Evolutionary conservation across 192 early-diverging fungal species (phyloP), one percentile per base, ranked within the genome.

Genomic region (Physocladia obscura): DNA sequence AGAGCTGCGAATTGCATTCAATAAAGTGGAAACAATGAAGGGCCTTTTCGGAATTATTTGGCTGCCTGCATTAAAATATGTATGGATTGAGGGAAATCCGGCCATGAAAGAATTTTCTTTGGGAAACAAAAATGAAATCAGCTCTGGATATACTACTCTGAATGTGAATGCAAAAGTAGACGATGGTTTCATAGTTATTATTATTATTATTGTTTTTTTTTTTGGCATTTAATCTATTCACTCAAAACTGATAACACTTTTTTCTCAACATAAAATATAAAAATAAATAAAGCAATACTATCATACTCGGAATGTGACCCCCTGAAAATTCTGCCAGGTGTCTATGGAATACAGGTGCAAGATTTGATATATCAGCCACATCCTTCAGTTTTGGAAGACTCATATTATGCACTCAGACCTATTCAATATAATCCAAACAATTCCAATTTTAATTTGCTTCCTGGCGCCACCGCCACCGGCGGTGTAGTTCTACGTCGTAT

Each of bases 41-140:
- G 77, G 69, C 22, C 51, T 86, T 13, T 48, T 84, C 38, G 81
- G 79, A 1, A 37, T 84, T 19, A 68, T 81, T 1, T 79, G 69
- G 57, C 67, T 86, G 5, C 79, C 77, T 6, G 57, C 32, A 15
- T 39, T 86, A 26, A 22, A 67, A 56, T 49, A 62, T 22, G 65
- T 86, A n/a, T 81, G 61, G 57, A 30, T 86, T 48, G 81, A 80
- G 58, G 81, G 79, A 26, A 86, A 86, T 40, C 80, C 84, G 2
- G 59, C 82, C 19, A 72, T 84, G 70, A 70, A 49, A 29, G 56
- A 32, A 35, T 27, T 51, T n/a, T n/a, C n/a, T n/a, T n/a, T n/a
- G n/a, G n/a, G n/a, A n/a, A n/a, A n/a, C n/a, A n/a, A n/a, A n/a
- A n/a, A n/a, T n/a, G n/a, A n/a, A n/a, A n/a, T n/a, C n/a, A n/a